phyloP scores from a whole-genome alignment of 139 green algal genomes.

The Coelastrella sp. region DNA sequence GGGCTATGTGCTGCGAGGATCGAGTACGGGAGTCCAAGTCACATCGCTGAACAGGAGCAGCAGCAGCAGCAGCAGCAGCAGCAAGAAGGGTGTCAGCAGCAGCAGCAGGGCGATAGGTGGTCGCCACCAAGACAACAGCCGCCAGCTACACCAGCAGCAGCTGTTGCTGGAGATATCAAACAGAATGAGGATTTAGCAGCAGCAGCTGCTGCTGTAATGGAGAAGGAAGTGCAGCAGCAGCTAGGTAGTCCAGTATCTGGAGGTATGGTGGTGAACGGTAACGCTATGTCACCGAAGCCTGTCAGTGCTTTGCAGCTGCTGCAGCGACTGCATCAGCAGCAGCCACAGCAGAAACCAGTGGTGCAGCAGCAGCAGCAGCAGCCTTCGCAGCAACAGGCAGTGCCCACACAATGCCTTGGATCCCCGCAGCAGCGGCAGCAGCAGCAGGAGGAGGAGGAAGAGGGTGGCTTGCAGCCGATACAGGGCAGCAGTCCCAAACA shows the following conservation, averaged over 20 bases:
- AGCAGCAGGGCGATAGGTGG: not conserved
- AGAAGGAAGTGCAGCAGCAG: not conserved
- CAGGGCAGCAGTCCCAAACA: not conserved
- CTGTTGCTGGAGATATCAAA: not conserved
- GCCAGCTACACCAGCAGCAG: not conserved
- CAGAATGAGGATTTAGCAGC: not conserved
- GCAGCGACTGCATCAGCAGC: not conserved
- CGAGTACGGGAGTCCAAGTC: not conserved
- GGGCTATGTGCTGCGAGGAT: constrained; percentile 1
- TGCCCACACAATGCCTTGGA: not conserved
- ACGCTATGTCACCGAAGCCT: not conserved
- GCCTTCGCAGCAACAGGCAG: not conserved
- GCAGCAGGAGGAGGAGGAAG: not conserved
- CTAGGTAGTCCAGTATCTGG: not conserved
- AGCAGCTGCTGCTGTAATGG: not conserved
- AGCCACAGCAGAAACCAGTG: not conserved
- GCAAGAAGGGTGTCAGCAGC: not conserved
- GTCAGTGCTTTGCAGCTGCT: not conserved
- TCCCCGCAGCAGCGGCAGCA: not conserved
- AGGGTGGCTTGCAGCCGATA: not conserved
- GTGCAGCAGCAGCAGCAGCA: not conserved
- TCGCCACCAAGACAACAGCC: not conserved
- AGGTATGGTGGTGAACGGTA: not conserved
- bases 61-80: constrained; percentile 11
- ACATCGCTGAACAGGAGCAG: not conserved